Evolutionary conservation across 164 flowering plant genomes (phyloP).

Genomic region (Nymphaea colorata): DNA sequence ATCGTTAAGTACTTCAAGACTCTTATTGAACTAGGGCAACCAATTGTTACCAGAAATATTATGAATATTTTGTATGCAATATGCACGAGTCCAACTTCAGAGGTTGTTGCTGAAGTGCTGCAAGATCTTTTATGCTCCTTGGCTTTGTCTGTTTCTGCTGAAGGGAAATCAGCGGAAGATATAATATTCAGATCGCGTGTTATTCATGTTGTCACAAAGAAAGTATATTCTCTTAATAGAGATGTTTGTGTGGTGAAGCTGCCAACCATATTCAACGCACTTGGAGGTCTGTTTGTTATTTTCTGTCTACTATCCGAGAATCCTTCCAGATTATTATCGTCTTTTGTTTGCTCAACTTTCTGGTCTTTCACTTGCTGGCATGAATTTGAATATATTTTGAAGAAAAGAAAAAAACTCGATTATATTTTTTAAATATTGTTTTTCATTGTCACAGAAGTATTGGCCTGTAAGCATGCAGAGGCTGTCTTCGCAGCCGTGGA

Average conservation of each 20-base stretch:
- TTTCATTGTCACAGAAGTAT: slow-evolving; percentile 38
- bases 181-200: slow-evolving; percentile 69
- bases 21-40: slow-evolving; percentile 52
- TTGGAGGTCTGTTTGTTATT: slow-evolving; percentile 47
- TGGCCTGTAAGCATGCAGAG: slow-evolving; percentile 76
- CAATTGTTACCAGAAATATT: slow-evolving; percentile 56
- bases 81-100: slow-evolving; percentile 38
- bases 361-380: too few relatives aligned
- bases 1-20: slow-evolving; percentile 57
- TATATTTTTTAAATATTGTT: too few relatives aligned
- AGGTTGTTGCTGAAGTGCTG: slow-evolving; percentile 49
- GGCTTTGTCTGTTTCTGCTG: slow-evolving; percentile 32
- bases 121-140: slow-evolving; percentile 58
- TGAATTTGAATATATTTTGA: too few relatives aligned
- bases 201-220: slow-evolving; percentile 65
- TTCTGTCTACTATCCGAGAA: not conserved
- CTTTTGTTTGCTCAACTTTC: too few relatives aligned
- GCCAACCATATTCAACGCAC: slow-evolving; percentile 58
- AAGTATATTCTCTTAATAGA: slow-evolving; percentile 48
- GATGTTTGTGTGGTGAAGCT: slow-evolving; percentile 59
- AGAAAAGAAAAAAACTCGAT: too few relatives aligned
- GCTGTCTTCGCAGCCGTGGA: slow-evolving; percentile 59
- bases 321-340: too few relatives aligned
- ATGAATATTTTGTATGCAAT: slow-evolving; percentile 46
- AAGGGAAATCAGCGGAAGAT: slow-evolving; percentile 58